Evolutionary conservation across 2,329 filamentous ascomycete genomes (phyloP), one percentile per base, ranked within the genome.

Genomic region (Chaetoscypha palmicola): DNA sequence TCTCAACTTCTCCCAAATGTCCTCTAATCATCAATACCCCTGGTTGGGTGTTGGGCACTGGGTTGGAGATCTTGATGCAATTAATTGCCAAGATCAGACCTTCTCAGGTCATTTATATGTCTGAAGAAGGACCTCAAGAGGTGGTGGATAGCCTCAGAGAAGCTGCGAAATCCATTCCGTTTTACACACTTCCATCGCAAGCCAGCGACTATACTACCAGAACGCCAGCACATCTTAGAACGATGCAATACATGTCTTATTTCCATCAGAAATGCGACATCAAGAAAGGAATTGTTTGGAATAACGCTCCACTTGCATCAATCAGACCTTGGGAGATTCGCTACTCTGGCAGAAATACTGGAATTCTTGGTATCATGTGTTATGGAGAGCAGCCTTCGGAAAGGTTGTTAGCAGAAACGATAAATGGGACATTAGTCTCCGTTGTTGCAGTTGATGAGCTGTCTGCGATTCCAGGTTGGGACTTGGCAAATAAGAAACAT

Each of bases 161-260:
- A 23, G 64, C 65, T 17, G 69, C 67, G 12, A 56, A 54, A 9
- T 54, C 60, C 21, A 64, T 64, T 4, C 54, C 56, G 0, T 68
- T 83, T 34, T 64, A 67, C 30, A 67, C 69, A 4, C 64, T 88
- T 3, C 74, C 80, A 4, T 81, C 82, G 1, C 74, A 81, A 53
- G 62, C 71, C 7, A 70, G 69, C n/a, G 73, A 78, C 31, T 68
- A 69, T 31, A 69, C 69, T 1, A 66, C 73, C 2, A 69, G 81
- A 28, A 84, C 80, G 8, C 73, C 83, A 0, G 71, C 76, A 0
- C 79, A 90, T 48, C 63, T 86, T 2, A 69, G 83, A 39, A 73
- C 74, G 4, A 88, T 91, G 82, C 83, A 89, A 53, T 77, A 73
- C n/a, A 81, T 88, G 72, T 81, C 84, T 0, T 91, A 90, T 55